These are phyloP conservation scores for Grosmannia huntii DNA, from an alignment of 2,329 filamentous ascomycete genomes.

Conservation along the genomic window DNA sequence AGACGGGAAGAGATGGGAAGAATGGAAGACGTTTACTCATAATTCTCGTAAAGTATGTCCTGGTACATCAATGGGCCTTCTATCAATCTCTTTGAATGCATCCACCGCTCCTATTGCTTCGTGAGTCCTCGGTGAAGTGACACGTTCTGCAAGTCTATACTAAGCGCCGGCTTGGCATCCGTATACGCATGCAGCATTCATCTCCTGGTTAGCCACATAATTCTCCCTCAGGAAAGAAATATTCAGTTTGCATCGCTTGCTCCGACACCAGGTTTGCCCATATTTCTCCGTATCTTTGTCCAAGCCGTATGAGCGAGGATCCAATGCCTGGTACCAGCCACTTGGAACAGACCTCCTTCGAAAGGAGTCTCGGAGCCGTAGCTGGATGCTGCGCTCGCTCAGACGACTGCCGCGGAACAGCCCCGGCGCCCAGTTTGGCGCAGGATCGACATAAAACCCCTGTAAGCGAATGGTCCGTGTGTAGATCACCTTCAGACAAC, in stretches of 20 bases:
- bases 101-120: not conserved
- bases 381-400: not conserved
- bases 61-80: not conserved
- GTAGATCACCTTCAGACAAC: slow-evolving; percentile 3
- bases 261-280: not conserved
- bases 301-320: not conserved
- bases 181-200: not conserved
- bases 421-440: not conserved
- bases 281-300: not conserved
- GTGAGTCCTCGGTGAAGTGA: not conserved
- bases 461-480: slow-evolving; percentile 1
- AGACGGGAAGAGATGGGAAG: not conserved
- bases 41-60: not conserved
- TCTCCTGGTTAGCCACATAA: not conserved
- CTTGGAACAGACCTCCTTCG: not conserved
- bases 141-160: not conserved
- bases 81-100: not conserved
- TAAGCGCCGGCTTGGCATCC: not conserved
- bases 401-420: not conserved
- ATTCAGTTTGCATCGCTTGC: not conserved
- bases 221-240: not conserved
- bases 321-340: slow-evolving; percentile 3
- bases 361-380: not conserved
- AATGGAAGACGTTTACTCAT: not conserved
- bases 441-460: not conserved